Conservation (phyloP, 2,329 filamentous ascomycete genomes). For the Alternaria postmessia region DNA sequence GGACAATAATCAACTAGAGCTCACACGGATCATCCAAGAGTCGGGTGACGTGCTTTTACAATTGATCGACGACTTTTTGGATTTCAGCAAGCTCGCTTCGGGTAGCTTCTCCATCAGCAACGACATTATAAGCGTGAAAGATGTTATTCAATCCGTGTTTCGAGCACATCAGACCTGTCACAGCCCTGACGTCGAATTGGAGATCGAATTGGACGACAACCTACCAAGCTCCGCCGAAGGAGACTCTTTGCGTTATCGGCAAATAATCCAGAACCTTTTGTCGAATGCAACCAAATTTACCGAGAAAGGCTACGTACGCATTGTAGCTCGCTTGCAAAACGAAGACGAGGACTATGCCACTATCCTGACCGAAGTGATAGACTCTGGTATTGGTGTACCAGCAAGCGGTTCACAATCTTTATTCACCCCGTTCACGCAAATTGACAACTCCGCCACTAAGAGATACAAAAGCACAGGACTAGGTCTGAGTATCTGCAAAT, state of each 20-base stretch:
- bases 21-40: slow-evolving; percentile 65
- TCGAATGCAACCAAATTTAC: slow-evolving; percentile 71
- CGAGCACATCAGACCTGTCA: slow-evolving; percentile 60
- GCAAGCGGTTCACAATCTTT: slow-evolving; percentile 56
- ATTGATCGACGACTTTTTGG: slow-evolving; percentile 72
- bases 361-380: slow-evolving; percentile 62
- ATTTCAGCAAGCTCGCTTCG: slow-evolving; percentile 70
- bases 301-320: slow-evolving; percentile 61
- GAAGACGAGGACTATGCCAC: slow-evolving; percentile 56
- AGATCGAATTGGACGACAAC: slow-evolving; percentile 54
- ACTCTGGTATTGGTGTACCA: slow-evolving; percentile 64
- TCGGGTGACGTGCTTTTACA: slow-evolving; percentile 66
- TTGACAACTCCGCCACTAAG: slow-evolving; percentile 63
- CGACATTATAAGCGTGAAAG: slow-evolving; percentile 60
- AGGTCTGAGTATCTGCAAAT: slow-evolving; percentile 66
- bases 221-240: slow-evolving; percentile 62
- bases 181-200: slow-evolving; percentile 58
- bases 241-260: slow-evolving; percentile 67
- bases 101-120: slow-evolving; percentile 66
- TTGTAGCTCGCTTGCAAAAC: slow-evolving; percentile 53
- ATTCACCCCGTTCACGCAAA: slow-evolving; percentile 65
- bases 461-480: slow-evolving; percentile 65
- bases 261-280: slow-evolving; percentile 69
- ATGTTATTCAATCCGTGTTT: slow-evolving; percentile 59
- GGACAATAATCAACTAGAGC: slow-evolving; percentile 64